Base-by-base conservation (phyloP, 192 early-diverging fungal species). In the Podila epicladia region DNA sequence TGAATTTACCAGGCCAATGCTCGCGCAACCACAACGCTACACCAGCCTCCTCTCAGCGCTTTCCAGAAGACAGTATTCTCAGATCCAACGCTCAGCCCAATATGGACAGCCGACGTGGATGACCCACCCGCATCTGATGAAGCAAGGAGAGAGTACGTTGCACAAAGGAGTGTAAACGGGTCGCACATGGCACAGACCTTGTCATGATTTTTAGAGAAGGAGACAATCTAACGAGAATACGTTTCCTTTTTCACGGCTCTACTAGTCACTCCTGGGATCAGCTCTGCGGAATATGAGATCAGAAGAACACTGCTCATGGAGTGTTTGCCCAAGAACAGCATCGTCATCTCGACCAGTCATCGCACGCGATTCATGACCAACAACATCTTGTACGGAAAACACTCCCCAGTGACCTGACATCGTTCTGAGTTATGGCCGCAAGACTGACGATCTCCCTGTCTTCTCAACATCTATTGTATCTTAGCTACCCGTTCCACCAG, bases 401-500 rank as follows among this genome's bases (percentile, higher is more conserved):
- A 15, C 9, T n/a, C n/a, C 29, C 11, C 8, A 12, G 12, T 0
- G 20, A 33, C 17, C 60, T 35, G 28, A 1, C 4, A 3, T 9
- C 9, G 20, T 26, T 9, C 3, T 53, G 31, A 48, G 8, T 15
- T 38, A 17, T 24, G 32, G 5, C 15, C 28, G 26, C 9, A 33
- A 38, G 19, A 26, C 49, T 51, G 17, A 19, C 15, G 22, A 15
- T 65, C 22, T 29, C n/a, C 24, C n/a, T 29, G 19, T 38, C 26
- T 38, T 19, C 35, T 17, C 24, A 63, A 37, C 12, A 22, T 45
- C 41, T 24, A 62, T 24, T 28, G 26, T 50, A 4, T 5, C 33
- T 75, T 75, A 92, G 91, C 65, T 95, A 99, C 75, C 92, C 90
- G 28, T 99, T 97, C 78, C 94, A 96, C 70, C 98, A 99, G 74